Conservation (phyloP, 805 yeast genomes). For the Ogataea sp. region DNA sequence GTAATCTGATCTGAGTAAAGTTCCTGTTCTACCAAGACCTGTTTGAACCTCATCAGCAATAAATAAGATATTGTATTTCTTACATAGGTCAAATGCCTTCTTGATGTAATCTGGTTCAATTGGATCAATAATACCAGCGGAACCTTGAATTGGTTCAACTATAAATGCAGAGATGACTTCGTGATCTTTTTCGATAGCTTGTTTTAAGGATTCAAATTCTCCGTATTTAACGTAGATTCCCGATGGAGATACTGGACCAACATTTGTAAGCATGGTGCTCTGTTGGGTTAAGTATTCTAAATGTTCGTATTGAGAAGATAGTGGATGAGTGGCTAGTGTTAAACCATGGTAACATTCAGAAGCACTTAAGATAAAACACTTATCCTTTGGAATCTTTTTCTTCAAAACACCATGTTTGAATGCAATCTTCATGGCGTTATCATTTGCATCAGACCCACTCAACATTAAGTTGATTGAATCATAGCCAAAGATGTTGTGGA, state of each 20-base stretch:
- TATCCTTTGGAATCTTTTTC: conserved; percentile 45
- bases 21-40: conserved; percentile 50
- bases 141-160: conserved; percentile 87
- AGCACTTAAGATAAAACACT: conserved; percentile 71
- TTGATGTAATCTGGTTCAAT: conserved; percentile 36
- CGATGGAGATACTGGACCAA: conserved; percentile 82
- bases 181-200: conserved; percentile 83
- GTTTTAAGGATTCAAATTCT: conserved; percentile 56
- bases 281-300: background rate
- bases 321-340: conserved; percentile 90
- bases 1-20: conserved; percentile 12
- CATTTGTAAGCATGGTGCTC: conserved; percentile 57
- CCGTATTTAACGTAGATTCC: conserved; percentile 1
- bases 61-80: conserved; percentile 59
- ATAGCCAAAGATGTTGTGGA: conserved; percentile 1
- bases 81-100: conserved; percentile 73
- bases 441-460: conserved; percentile 85
- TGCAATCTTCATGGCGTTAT: conserved; percentile 82
- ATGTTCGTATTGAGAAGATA: conserved; percentile 32
- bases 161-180: conserved; percentile 76
- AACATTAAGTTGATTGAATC: conserved; percentile 32
- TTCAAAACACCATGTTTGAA: conserved; percentile 65
- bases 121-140: conserved; percentile 49
- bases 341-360: conserved; percentile 92
- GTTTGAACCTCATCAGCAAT: conserved; percentile 87